These are phyloP conservation scores for Phytophthora sp. DNA, from an alignment of 352 stramenopile species.

Conservation along the genomic window DNA sequence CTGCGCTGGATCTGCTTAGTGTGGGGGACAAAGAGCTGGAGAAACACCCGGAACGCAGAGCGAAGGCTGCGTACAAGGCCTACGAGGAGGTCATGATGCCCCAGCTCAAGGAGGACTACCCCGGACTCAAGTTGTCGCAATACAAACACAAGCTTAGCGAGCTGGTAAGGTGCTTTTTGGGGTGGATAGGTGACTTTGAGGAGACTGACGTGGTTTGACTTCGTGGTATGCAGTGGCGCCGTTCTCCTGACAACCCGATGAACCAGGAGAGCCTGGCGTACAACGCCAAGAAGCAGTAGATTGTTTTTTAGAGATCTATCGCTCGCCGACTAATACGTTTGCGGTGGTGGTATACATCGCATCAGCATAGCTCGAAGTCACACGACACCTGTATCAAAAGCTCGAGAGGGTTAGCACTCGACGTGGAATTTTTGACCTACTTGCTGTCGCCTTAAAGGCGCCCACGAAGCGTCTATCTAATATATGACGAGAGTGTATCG, in stretches of 20 bases:
- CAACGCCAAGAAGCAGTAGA: slow-evolving; percentile 74
- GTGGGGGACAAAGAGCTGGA: slow-evolving; percentile 54
- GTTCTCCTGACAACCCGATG: slow-evolving; percentile 77
- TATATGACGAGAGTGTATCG: no score
- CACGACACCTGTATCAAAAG: no score
- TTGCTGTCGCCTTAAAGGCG: no score
- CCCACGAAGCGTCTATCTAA: no score
- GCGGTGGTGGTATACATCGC: no score
- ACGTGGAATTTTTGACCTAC: no score
- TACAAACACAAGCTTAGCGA: slow-evolving; percentile 86
- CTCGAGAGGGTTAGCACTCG: no score
- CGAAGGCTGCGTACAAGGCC: slow-evolving; percentile 83
- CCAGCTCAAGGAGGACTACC: slow-evolving; percentile 72
- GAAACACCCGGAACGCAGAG: slow-evolving; percentile 71
- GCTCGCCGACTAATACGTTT: background rate
- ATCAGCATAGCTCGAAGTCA: no score
- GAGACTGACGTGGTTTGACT: background rate
- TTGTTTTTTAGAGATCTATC: background rate
- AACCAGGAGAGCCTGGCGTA: slow-evolving; percentile 80
- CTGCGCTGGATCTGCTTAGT: slow-evolving; percentile 63
- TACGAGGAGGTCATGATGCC: slow-evolving; percentile 80
- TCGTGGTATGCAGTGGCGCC: slow-evolving; percentile 61
- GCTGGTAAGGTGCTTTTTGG: slow-evolving; percentile 57
- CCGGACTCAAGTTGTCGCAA: slow-evolving; percentile 79
- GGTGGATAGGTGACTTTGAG: no score